A percentile compares a stretch with the other conserved stretches of the same genome.
These are phyloP conservation scores for Abortiporus biennis DNA, from an alignment of 1,284 basidiomycete genomes.

Conservation along the genomic window DNA sequence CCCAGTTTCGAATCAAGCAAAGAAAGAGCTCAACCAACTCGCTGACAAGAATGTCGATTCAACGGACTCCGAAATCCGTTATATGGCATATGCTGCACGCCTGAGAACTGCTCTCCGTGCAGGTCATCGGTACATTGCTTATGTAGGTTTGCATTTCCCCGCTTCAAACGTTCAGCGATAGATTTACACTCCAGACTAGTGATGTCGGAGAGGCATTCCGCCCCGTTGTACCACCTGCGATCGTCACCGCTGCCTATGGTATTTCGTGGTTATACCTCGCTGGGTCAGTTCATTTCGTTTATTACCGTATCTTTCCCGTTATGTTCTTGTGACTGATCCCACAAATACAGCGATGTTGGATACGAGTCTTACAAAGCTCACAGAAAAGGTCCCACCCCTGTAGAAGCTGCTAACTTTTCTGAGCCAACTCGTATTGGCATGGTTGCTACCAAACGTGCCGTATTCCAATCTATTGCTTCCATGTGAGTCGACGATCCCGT, in stretches of 20 bases:
- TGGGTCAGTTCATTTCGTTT: constrained; percentile 32
- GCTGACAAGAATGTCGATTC: constrained; percentile 59
- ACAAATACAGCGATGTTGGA: constrained; percentile 69
- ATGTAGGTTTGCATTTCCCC: constrained; percentile 43
- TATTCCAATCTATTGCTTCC: constrained; percentile 86
- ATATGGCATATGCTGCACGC: constrained; percentile 77
- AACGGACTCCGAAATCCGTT: constrained; percentile 56
- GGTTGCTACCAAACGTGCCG: constrained; percentile 70
- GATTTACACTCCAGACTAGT: constrained; percentile 53
- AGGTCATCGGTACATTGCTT: constrained; percentile 74
- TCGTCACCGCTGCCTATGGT: constrained; percentile 83
- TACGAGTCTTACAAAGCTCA: constrained; percentile 90
- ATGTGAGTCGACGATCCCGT: constrained; percentile 48
- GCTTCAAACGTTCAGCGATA: constrained; percentile 14
- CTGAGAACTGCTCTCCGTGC: constrained; percentile 74
- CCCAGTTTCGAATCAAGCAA: constrained; percentile 31
- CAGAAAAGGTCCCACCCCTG: constrained; percentile 61
- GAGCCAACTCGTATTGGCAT: constrained; percentile 70
- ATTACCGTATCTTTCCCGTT: constrained; percentile 1
- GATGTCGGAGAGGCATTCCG: constrained; percentile 93
- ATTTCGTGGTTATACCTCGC: constrained; percentile 80
- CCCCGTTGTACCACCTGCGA: constrained; percentile 73
- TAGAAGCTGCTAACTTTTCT: constrained; percentile 74
- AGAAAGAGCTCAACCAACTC: constrained; percentile 45
- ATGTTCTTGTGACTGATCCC: constrained; percentile 7